Percentiles rank a stretch among this genome's conserved stretches.
These are phyloP conservation scores for Orobanche coerulescens DNA, from an alignment of 257 asterid species.

Conservation along the genomic window DNA sequence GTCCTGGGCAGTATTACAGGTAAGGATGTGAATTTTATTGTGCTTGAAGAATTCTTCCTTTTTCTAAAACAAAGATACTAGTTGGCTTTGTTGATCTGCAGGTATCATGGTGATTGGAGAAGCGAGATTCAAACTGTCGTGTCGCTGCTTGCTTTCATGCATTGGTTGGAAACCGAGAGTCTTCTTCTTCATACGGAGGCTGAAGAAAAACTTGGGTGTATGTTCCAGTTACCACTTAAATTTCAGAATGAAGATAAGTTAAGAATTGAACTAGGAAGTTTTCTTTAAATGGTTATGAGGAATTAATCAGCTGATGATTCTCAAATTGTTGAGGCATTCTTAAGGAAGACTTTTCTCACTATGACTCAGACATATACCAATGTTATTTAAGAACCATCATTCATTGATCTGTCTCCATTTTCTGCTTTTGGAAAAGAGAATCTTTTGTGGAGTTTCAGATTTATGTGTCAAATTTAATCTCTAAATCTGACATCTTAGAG, in stretches of 20 bases:
- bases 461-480: neutral
- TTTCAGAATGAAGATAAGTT: neutral
- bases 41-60: neutral
- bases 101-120: slow-evolving; percentile 93
- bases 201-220: slow-evolving; percentile 86
- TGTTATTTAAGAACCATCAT: neutral
- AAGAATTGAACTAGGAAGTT: neutral
- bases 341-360: neutral
- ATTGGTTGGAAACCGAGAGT: slow-evolving; percentile 74
- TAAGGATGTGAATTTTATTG: slow-evolving; percentile 21
- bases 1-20: slow-evolving; percentile 89
- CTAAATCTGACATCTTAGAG: neutral
- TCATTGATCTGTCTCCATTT: neutral
- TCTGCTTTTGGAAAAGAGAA: neutral
- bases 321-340: neutral
- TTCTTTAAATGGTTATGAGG: neutral
- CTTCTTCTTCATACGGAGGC: slow-evolving; percentile 82
- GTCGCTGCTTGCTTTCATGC: slow-evolving; percentile 80
- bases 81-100: slow-evolving; percentile 16
- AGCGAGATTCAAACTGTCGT: slow-evolving; percentile 80
- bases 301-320: neutral
- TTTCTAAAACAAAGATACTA: neutral
- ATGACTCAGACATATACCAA: neutral
- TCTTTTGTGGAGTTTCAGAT: neutral
- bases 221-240: slow-evolving; percentile 26